phyloP scores from a whole-genome alignment of 441 rosid genomes.

The Populus hybrid region DNA sequence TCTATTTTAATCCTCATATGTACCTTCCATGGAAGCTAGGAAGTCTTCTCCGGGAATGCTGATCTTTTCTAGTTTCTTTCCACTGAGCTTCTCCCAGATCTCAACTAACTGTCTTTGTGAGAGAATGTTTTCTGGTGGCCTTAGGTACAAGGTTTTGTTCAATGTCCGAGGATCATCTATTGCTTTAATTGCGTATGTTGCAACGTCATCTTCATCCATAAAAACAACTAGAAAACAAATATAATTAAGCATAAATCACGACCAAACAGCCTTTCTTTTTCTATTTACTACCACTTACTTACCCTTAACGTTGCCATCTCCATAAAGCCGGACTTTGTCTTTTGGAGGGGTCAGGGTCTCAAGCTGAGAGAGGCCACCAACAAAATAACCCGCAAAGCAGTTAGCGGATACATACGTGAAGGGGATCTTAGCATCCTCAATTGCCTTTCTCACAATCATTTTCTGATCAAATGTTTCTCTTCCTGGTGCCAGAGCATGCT shows the following conservation, averaged over 20 bases:
- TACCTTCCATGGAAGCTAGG: conserved; percentile 58
- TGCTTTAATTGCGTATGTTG: conserved; percentile 55
- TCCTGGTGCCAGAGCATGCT: conserved; percentile 64
- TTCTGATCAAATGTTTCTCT: conserved; percentile 70
- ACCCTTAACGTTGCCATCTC: conserved; percentile 72
- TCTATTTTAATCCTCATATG: background rate
- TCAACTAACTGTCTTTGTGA: conserved; percentile 52
- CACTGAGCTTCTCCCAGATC: conserved; percentile 55
- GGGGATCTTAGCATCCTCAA: conserved; percentile 64
- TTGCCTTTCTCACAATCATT: conserved; percentile 66
- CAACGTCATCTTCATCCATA: conserved; percentile 71
- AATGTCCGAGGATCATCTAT: conserved; percentile 56
- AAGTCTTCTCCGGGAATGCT: conserved; percentile 41
- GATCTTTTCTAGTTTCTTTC: conserved; percentile 40
- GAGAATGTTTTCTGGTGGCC: conserved; percentile 52
- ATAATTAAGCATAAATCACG: background rate
- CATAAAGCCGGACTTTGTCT: conserved; percentile 39
- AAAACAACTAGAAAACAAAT: conserved; percentile 32
- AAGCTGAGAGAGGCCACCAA: conserved; percentile 53
- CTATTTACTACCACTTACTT: background rate
- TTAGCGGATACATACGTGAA: conserved; percentile 59
- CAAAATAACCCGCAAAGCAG: conserved; percentile 73
- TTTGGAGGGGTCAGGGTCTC: conserved; percentile 53
- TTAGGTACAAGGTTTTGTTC: conserved; percentile 56
- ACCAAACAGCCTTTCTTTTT: background rate